Percentiles rank a stretch among this genome's conserved stretches.
Evolutionary conservation across 345 rosid species (phyloP).

Genomic region (Durio zibethinus): DNA sequence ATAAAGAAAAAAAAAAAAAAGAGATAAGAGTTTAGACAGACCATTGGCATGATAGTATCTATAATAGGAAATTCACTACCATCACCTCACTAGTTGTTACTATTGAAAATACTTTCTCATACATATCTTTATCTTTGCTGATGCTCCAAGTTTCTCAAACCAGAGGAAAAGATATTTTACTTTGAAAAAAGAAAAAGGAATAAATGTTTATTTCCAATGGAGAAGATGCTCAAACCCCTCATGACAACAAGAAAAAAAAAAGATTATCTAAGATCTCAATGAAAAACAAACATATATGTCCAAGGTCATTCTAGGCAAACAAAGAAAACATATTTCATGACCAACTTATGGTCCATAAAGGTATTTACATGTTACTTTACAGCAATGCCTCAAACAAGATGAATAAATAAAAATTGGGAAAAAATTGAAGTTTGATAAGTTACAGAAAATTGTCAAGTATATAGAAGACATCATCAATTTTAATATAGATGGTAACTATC

Average conservation of each 20-base stretch:
- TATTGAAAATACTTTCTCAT: not conserved
- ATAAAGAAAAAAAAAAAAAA: too few species aligned
- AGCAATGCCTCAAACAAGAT: not conserved
- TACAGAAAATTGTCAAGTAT: not conserved
- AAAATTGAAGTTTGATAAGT: not conserved
- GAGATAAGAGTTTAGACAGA: not conserved
- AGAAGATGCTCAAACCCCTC: not conserved
- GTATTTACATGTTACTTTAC: not conserved
- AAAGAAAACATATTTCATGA: not conserved
- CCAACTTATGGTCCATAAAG: not conserved
- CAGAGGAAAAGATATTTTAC: not conserved
- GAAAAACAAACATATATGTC: not conserved
- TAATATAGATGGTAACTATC: not conserved
- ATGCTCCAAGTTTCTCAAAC: not conserved
- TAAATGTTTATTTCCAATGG: not conserved
- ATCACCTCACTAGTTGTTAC: not conserved
- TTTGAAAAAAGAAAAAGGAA: not conserved
- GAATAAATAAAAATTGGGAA: constrained; percentile 1
- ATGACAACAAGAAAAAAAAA: not conserved
- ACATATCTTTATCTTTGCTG: not conserved
- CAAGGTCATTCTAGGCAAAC: not conserved
- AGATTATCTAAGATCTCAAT: not conserved
- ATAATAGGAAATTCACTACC: not conserved
- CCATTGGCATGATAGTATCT: not conserved
- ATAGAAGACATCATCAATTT: not conserved